Percentiles rank a stretch among this genome's conserved stretches.
Conservation (phyloP, 2,329 filamentous ascomycete species). For the Xylaria sp. region DNA sequence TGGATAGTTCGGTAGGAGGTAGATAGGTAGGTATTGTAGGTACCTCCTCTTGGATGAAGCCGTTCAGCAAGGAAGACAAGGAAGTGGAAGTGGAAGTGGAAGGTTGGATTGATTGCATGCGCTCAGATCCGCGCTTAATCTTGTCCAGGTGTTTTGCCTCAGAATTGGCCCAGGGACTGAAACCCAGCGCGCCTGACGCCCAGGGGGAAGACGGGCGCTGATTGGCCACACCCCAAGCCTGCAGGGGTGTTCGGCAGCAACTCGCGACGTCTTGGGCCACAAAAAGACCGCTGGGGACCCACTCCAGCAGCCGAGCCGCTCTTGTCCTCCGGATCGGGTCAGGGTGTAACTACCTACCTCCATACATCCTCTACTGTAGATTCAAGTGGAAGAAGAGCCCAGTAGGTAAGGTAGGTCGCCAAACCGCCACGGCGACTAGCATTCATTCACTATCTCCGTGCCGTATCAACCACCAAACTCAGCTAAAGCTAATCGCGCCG, state of each 20-base stretch:
- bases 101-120: too few species aligned
- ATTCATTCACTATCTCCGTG: background rate
- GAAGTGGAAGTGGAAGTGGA: too few species aligned
- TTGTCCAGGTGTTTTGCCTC: slow-evolving; percentile 39
- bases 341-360: background rate
- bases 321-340: too few species aligned
- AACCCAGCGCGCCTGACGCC: slow-evolving; percentile 42
- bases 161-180: slow-evolving; percentile 42
- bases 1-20: too few species aligned
- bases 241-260: slow-evolving; percentile 28
- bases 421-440: background rate
- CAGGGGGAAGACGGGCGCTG: slow-evolving; percentile 13
- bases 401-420: background rate
- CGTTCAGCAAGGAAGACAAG: too few species aligned
- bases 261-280: slow-evolving; percentile 42
- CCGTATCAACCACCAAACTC: too few species aligned
- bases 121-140: slow-evolving; percentile 29
- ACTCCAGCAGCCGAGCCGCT: slow-evolving; percentile 5
- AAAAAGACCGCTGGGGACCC: slow-evolving; percentile 28
- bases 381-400: too few species aligned
- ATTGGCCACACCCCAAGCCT: slow-evolving; percentile 29
- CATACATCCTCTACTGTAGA: background rate
- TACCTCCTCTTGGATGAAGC: too few species aligned
- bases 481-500: too few species aligned
- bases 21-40: too few species aligned